Evolutionary conservation across 495 filamentous ascomycete genomes (phyloP), one percentile per base, ranked within the genome.

Genomic region (Cladorrhinum samala): DNA sequence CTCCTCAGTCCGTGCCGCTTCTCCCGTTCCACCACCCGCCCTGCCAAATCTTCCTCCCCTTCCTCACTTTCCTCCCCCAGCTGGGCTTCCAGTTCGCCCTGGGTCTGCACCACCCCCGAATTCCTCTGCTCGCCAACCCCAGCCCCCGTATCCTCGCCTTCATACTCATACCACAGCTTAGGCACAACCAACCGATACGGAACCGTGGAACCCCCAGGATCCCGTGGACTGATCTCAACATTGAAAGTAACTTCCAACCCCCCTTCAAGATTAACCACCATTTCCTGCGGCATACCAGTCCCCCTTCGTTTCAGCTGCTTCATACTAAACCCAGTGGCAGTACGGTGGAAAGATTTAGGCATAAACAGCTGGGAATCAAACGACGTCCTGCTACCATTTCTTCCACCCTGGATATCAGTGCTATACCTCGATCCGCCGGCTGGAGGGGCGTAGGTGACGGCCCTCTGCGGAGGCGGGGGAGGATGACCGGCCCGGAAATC

Each of bases 111-210:
- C 36, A 33, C 48, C 5, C 56, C 55, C n/a, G n/a, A n/a, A 19
- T 46, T 46, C 17, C 41, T 17, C 46, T 45, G n/a, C 37, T 39
- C 30, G 21, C 41, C 41, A 20, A 41, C 42, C 19, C 56, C 46
- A 37, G 52, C 36, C 25, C n/a, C 45, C 1, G 21, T 23, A 40
- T 63, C 64, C 48, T 72, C 65, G 19, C 59, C 62, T 23, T 76
- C 64, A 49, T 73, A 67, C 24, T 77, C 72, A 50, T 80, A 81
- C 70, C 72, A 79, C 21, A 98, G 72, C 49, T 80, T 80, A 6
- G 93, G 93, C 9, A 98, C 85, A 0, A 96, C 78, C 20, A 97
- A 67, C 18, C 91, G 77, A 65, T 98, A 98, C 25, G 89, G 86
- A 41, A 81, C 79, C 2, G 93, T 98, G 58, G 85, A 86, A n/a